Evolutionary conservation across 257 asterid genomes (phyloP).

Genomic region (Forsythia viridissima): DNA sequence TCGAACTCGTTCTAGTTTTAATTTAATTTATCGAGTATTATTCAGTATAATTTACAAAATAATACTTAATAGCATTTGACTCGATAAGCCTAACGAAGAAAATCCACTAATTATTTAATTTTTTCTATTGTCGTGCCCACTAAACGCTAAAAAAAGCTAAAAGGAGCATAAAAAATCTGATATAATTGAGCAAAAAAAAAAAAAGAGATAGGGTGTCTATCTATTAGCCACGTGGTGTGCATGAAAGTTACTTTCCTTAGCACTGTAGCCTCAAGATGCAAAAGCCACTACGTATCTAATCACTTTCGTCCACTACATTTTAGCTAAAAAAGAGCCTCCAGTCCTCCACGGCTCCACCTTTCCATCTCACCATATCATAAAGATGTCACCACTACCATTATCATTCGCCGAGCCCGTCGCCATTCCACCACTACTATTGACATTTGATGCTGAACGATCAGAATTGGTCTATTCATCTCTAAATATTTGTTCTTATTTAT

Average conservation of each 20-base stretch:
- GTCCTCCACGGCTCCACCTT: background rate
- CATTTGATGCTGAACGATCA: too few relatives aligned
- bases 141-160: too few relatives aligned
- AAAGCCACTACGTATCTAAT: background rate
- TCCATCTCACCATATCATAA: conserved; percentile 8
- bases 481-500: too few relatives aligned
- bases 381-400: background rate
- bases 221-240: conserved; percentile 20
- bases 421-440: background rate
- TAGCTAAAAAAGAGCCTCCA: background rate
- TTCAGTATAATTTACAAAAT: too few relatives aligned
- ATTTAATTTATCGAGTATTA: too few relatives aligned
- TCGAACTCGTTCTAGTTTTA: background rate
- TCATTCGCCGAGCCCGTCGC: background rate
- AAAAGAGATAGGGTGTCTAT: background rate
- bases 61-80: too few relatives aligned
- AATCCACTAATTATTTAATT: too few relatives aligned
- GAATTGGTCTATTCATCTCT: too few relatives aligned
- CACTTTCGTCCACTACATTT: conserved; percentile 7
- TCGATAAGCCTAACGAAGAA: background rate
- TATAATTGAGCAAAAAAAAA: background rate
- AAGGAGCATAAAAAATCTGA: background rate
- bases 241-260: background rate
- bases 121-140: too few relatives aligned
- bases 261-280: background rate